These are phyloP conservation scores for Anthostomella pinea DNA, from an alignment of 2,329 filamentous ascomycete species.

Conservation along the genomic window DNA sequence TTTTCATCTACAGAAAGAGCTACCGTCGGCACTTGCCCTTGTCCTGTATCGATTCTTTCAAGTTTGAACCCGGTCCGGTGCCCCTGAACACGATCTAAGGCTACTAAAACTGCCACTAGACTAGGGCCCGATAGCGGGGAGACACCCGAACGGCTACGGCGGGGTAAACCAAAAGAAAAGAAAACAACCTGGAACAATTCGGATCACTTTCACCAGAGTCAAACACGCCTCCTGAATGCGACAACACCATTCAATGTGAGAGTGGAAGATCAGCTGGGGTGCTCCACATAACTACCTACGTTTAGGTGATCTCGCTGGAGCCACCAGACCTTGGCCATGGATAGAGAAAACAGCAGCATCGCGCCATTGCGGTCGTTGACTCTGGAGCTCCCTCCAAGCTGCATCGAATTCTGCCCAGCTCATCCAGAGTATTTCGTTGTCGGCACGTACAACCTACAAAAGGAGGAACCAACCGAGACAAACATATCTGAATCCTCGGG, in stretches of 20 bases:
- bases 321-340: too few relatives aligned
- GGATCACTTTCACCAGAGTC: too few relatives aligned
- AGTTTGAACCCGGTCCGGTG: too few relatives aligned
- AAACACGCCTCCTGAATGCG: too few relatives aligned
- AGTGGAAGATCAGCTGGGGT: conserved; percentile 9
- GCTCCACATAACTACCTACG: too few relatives aligned
- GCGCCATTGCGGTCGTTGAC: conserved; percentile 47
- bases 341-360: conserved; percentile 26
- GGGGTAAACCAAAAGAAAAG: conserved; percentile 14
- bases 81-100: too few relatives aligned
- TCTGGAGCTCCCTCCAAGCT: conserved; percentile 70
- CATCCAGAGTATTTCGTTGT: conserved; percentile 68
- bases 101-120: too few relatives aligned
- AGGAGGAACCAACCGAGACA: conserved; percentile 31
- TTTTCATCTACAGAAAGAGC: too few relatives aligned
- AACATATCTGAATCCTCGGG: conserved; percentile 15
- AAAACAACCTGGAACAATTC: too few relatives aligned
- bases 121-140: conserved; percentile 24
- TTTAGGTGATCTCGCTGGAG: too few relatives aligned
- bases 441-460: conserved; percentile 79
- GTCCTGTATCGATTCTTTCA: too few relatives aligned
- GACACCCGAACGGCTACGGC: conserved; percentile 17
- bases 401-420: conserved; percentile 68
- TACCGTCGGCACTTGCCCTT: too few relatives aligned
- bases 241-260: neutral